Evolutionary conservation across 2,329 filamentous ascomycete genomes (phyloP), one percentile per base, ranked within the genome.

Genomic region (Scytalidium lignicola): DNA sequence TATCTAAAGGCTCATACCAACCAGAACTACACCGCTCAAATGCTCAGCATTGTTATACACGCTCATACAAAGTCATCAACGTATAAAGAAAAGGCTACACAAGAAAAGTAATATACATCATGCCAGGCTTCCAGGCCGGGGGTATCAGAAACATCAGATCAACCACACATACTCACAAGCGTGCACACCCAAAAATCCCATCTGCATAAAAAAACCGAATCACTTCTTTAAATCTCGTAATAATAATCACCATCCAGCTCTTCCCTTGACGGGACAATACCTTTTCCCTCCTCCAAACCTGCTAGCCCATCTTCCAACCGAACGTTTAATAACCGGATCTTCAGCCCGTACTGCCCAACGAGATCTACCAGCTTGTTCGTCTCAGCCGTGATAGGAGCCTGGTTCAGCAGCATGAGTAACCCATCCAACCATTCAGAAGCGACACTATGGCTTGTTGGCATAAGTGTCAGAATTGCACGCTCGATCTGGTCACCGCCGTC

Each of bases 371-470:
- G 73, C 67, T 93, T 95, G 65, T 86, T 92, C 29, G 93, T 97
- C 70, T 97, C 92, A 2, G 90, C 82, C n/a, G 93, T 99, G 64
- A 99, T 96, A 18, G 93, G 93, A 51, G 91, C 83, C 68, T 99
- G 93, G 63, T 95, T 90, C 20, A 99, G 77, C 48, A 99, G 75
- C 90, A 99, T 95, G 49, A 97, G 76, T 55, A 99, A 72, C 1
- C 93, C 93, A 65, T 99, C 93, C 4, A 99, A 77, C 93, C 93
- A 99, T 69, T 99, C 93, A 1, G 90, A 95, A 9, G 93, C 93
- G 43, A 93, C 73, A 55, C 83, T 88, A 64, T 93, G 86, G 51
- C 83, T 88, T 51, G 83, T 74, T 5, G 92, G 91, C 66, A 90
- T 84, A 46, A 99, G 76, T n/a, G 85, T 88, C 47, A 99, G 74